A percentile compares a stretch with the other conserved stretches of the same genome.
phyloP scores from a whole-genome alignment of 257 asterid genomes.

The Gentiana macrophylla region DNA sequence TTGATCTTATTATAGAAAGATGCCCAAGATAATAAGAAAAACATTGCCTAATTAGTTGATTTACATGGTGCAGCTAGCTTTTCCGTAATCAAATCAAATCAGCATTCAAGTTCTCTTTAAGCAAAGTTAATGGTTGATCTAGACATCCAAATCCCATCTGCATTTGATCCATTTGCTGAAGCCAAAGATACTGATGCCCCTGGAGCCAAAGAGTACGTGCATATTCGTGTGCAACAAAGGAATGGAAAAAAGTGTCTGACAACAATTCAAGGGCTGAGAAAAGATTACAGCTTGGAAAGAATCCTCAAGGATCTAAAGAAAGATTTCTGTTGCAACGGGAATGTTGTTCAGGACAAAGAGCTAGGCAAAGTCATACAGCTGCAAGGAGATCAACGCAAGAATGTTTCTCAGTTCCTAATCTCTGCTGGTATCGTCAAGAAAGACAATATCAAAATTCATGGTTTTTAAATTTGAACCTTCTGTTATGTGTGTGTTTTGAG shows the following conservation, averaged over 20 bases:
- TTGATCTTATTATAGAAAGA: too few relatives aligned
- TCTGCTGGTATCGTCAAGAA: constrained; percentile 52
- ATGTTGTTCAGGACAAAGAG: constrained; percentile 73
- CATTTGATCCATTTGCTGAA: constrained; percentile 75
- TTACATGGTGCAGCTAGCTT: not conserved
- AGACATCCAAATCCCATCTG: constrained; percentile 48
- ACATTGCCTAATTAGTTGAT: too few relatives aligned
- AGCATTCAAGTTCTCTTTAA: constrained; percentile 9
- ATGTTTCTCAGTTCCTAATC: constrained; percentile 50
- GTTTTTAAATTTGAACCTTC: constrained; percentile 26
- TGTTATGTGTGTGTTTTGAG: too few relatives aligned
- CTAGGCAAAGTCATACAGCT: constrained; percentile 77
- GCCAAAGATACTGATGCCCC: constrained; percentile 48
- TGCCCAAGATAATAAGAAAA: not conserved
- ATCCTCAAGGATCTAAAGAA: constrained; percentile 68
- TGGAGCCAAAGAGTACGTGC: constrained; percentile 72
- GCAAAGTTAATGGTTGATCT: constrained; percentile 57
- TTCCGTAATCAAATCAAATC: too few relatives aligned
- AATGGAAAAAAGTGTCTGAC: constrained; percentile 80
- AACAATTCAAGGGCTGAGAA: constrained; percentile 62
- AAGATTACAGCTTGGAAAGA: constrained; percentile 66
- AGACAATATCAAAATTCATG: constrained; percentile 80
- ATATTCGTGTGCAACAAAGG: constrained; percentile 78
- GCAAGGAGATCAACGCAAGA: constrained; percentile 88
- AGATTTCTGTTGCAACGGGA: constrained; percentile 84